These are phyloP conservation scores for Trichoderma atrobrunneum DNA, from an alignment of 2,329 filamentous ascomycete species.

Conservation along the genomic window DNA sequence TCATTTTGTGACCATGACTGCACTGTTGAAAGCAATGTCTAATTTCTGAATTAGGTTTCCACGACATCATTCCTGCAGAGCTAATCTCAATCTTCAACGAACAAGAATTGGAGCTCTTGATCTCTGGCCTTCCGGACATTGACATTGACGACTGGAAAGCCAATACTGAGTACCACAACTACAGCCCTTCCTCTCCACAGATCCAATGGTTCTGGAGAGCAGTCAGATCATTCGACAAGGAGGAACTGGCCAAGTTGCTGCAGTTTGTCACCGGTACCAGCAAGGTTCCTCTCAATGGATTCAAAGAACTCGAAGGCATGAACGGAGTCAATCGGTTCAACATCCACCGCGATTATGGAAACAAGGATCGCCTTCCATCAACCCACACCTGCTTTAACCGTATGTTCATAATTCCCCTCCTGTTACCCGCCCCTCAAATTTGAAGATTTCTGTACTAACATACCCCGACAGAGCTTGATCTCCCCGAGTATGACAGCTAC, in stretches of 20 bases:
- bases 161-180: slow-evolving; percentile 98
- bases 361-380: slow-evolving; percentile 90
- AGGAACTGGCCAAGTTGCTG: slow-evolving; percentile 93
- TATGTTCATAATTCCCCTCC: slow-evolving; percentile 52
- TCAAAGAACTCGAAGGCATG: slow-evolving; percentile 99
- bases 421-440: background rate
- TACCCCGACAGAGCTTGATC: slow-evolving; percentile 75
- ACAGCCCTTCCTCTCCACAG: slow-evolving; percentile 87
- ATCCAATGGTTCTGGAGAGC: slow-evolving; percentile 99
- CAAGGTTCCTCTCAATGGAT: slow-evolving; percentile 96
- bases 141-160: slow-evolving; percentile 99
- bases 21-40: background rate
- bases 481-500: slow-evolving; percentile 97
- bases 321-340: slow-evolving; percentile 98
- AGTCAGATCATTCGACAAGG: slow-evolving; percentile 95
- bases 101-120: slow-evolving; percentile 92
- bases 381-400: slow-evolving; percentile 99
- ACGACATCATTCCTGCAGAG: slow-evolving; percentile 94
- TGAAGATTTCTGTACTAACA: slow-evolving; percentile 37
- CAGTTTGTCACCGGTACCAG: slow-evolving; percentile 98
- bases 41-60: slow-evolving; percentile 63
- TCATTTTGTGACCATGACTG: background rate
- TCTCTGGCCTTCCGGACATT: slow-evolving; percentile 95
- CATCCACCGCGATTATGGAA: slow-evolving; percentile 96
- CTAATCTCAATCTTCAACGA: slow-evolving; percentile 98